Base-by-base conservation (phyloP, 106 monocot species). In the Iris macrosiphon region DNA sequence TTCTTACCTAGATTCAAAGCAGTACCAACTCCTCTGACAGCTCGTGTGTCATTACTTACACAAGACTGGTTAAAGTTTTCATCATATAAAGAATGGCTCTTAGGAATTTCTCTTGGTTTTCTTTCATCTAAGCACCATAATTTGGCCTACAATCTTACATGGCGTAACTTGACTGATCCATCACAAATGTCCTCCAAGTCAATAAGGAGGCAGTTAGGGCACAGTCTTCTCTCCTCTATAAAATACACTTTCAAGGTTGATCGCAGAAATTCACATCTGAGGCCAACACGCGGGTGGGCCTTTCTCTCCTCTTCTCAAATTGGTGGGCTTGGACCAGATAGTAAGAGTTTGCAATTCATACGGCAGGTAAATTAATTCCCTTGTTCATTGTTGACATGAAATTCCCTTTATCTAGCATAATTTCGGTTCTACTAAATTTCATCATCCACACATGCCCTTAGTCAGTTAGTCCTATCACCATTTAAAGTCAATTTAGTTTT, bases 1-100 rank as follows among this genome's bases (percentile, higher is more conserved):
- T 64, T 63, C 13, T 60, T 98, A 30, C 96, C 90, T 19, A 79
- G 85, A 80, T 83, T 98, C 45, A 83, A 72, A 66, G 30, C 71
- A 54, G 35, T 88, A 9, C 42, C 74, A 26, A 75, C 75, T 63
- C 96, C 96, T 61, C 34, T 87, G 1, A 67, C 59, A 15, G 79
- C 96, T 63, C 72, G 89, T 44, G 49, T 80, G 9, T 82, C 79
- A 50, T 52, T 98, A 17, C 65, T 75, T 19, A 75, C 90, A 43
- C 86, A 90, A 75, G 96, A 98, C 57, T 90, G 82, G 79, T 68
- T 90, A 59, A 98, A 90, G 57, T 69, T 80, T 40, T 89, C 89
- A 31, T 98, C 96, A 35, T 90, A 98, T 59, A 77, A 83, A 61
- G 86, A 98, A 37, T 73, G 70, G 7, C 44, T 87, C 13, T 60